Conservation (phyloP, 768 basidiomycete genomes). For the Amyloporia xantha region DNA sequence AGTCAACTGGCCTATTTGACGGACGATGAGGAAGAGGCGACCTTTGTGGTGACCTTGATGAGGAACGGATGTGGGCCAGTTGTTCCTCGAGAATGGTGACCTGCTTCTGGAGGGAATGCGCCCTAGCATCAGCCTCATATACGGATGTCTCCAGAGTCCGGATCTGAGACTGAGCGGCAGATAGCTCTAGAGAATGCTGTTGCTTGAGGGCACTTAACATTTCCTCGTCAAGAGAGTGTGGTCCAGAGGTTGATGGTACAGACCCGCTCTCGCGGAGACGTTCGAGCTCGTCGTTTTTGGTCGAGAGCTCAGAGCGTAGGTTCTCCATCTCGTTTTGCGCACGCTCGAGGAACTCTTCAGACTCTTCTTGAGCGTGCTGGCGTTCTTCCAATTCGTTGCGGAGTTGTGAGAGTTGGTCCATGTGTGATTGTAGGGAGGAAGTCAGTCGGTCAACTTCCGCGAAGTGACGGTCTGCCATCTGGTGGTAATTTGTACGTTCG, state of each 20-base stretch:
- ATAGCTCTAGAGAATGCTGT: constrained; percentile 76
- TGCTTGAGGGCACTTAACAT: constrained; percentile 64
- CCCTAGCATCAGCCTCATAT: constrained; percentile 66
- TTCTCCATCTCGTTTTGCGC: constrained; percentile 66
- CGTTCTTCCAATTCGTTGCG: constrained; percentile 47
- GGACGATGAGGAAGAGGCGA: constrained; percentile 45
- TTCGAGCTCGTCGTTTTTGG: constrained; percentile 64
- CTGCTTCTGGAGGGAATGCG: constrained; percentile 65
- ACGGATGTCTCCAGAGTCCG: constrained; percentile 66
- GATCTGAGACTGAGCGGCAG: constrained; percentile 72
- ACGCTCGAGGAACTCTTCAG: constrained; percentile 52
- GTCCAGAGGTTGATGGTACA: constrained; percentile 23
- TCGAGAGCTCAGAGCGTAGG: constrained; percentile 53
- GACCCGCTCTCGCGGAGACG: constrained; percentile 43
- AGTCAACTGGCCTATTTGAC: constrained; percentile 37
- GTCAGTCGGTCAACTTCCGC: constrained; percentile 55
- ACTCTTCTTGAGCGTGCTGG: constrained; percentile 47
- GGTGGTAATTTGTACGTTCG: constrained; percentile 55
- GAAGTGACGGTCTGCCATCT: constrained; percentile 45
- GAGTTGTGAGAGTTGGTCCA: constrained; percentile 47
- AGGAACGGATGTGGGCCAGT: constrained; percentile 39
- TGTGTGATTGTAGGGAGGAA: constrained; percentile 36
- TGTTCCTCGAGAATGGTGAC: constrained; percentile 61
- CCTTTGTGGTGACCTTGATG: constrained; percentile 37
- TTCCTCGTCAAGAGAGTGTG: constrained; percentile 65